These are phyloP conservation scores for Geranomyces michiganensis DNA, from an alignment of 192 early-diverging fungal genomes.

Conservation along the genomic window DNA sequence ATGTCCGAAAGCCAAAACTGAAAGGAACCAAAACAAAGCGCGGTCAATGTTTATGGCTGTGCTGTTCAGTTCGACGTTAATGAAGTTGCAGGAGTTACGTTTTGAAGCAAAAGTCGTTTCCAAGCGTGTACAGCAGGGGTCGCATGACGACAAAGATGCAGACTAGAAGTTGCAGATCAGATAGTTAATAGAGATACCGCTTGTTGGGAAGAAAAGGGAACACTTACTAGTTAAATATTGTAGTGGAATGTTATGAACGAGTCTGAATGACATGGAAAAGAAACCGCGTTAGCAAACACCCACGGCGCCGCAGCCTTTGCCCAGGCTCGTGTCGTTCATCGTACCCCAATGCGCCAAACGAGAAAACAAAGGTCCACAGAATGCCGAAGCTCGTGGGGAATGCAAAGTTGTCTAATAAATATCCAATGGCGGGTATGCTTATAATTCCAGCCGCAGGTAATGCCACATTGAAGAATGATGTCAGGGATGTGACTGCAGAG, in stretches of 20 bases:
- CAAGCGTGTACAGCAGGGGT: slow-evolving; percentile 25
- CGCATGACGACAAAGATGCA: slow-evolving; percentile 30
- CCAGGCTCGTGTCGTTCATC: background rate
- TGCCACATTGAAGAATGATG: slow-evolving; percentile 25
- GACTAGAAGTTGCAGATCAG: background rate
- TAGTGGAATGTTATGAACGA: slow-evolving; percentile 17
- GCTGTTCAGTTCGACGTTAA: no score
- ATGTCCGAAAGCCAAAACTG: slow-evolving; percentile 26
- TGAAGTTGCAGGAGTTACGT: background rate
- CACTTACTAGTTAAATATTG: slow-evolving; percentile 23
- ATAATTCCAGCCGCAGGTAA: slow-evolving; percentile 27
- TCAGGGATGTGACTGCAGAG: background rate
- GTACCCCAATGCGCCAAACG: slow-evolving; percentile 23
- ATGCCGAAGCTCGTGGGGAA: slow-evolving; percentile 22
- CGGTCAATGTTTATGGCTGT: background rate
- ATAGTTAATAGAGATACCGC: background rate
- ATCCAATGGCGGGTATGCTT: slow-evolving; percentile 19
- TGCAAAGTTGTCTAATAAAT: slow-evolving; percentile 16
- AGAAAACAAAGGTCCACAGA: slow-evolving; percentile 17
- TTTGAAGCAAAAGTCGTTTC: slow-evolving; percentile 30
- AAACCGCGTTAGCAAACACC: background rate
- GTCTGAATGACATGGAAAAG: background rate
- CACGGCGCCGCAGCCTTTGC: no score
- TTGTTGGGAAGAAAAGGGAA: background rate
- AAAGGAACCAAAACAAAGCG: background rate